phyloP scores from a whole-genome alignment of 2,329 filamentous ascomycete genomes.

The Talaromyces sp. region DNA sequence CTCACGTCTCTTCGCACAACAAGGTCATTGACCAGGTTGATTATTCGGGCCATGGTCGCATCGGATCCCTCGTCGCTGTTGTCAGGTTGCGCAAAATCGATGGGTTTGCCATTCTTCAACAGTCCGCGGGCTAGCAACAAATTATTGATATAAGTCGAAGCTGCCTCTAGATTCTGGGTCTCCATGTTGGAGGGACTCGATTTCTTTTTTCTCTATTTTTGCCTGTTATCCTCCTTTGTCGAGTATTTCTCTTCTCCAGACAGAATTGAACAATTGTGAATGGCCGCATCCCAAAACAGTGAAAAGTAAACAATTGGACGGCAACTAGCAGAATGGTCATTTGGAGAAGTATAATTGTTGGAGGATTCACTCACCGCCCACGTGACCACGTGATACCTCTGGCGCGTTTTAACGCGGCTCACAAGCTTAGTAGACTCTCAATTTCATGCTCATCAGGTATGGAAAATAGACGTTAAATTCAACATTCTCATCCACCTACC shows the following conservation, averaged over 20 bases:
- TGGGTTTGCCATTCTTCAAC: constrained; percentile 53
- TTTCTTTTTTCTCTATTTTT: neutral
- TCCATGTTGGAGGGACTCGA: constrained; percentile 34
- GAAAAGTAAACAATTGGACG: constrained; percentile 41
- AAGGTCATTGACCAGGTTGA: constrained; percentile 90
- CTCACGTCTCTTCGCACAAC: constrained; percentile 83
- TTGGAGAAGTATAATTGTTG: neutral
- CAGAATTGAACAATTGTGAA: neutral
- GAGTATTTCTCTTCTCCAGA: neutral
- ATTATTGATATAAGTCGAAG: constrained; percentile 64
- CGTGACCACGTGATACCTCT: constrained; percentile 12
- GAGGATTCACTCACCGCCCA: constrained; percentile 13
- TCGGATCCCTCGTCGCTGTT: constrained; percentile 57
- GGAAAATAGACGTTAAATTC: neutral
- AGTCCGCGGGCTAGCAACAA: constrained; percentile 62
- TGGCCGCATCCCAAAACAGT: constrained; percentile 35
- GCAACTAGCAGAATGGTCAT: neutral
- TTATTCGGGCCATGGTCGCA: constrained; percentile 77
- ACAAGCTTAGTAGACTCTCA: neutral
- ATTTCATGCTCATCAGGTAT: neutral
- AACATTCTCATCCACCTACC: neutral
- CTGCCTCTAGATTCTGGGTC: constrained; percentile 54
- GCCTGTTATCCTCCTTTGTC: constrained; percentile 11
- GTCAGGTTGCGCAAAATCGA: constrained; percentile 77
- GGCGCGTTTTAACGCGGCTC: constrained; percentile 1